These are phyloP conservation scores for Cladosporium sp. DNA, from an alignment of 2,329 filamentous ascomycete genomes.

Conservation along the genomic window DNA sequence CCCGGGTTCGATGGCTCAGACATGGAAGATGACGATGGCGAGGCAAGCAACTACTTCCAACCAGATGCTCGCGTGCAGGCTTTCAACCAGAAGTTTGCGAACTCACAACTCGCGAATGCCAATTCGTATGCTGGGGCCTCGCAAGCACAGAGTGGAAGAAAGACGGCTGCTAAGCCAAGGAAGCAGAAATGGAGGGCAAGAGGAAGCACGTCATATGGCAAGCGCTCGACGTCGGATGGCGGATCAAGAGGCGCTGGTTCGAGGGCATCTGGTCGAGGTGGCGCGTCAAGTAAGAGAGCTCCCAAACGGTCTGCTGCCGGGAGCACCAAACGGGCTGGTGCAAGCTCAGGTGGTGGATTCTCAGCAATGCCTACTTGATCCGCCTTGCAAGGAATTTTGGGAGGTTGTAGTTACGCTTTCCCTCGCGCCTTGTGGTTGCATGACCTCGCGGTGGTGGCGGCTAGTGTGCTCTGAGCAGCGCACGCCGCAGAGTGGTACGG, in stretches of 20 bases:
- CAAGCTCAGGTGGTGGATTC: neutral
- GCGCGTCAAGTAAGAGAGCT: neutral
- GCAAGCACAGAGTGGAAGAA: neutral
- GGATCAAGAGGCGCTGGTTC: neutral
- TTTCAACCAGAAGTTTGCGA: constrained; percentile 21
- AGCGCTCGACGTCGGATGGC: neutral
- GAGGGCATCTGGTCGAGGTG: neutral
- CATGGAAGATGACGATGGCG: constrained; percentile 35
- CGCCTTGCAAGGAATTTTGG: neutral
- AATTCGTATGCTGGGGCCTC: neutral
- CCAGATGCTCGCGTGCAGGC: constrained; percentile 15
- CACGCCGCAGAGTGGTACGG: no score
- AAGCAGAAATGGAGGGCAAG: constrained; percentile 8
- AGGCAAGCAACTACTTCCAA: constrained; percentile 25
- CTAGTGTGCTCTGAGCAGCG: no score
- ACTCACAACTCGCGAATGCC: constrained; percentile 12
- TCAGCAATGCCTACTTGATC: constrained; percentile 9
- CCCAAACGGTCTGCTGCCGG: neutral
- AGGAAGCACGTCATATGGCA: constrained; percentile 3
- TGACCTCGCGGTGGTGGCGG: no score
- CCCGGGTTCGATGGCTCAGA: constrained; percentile 40
- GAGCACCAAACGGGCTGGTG: neutral
- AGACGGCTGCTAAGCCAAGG: neutral
- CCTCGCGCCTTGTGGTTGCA: no score
- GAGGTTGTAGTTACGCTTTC: no score